These are phyloP conservation scores for Botrytis fragariae DNA, from an alignment of 2,329 filamentous ascomycete genomes.

Conservation along the genomic window DNA sequence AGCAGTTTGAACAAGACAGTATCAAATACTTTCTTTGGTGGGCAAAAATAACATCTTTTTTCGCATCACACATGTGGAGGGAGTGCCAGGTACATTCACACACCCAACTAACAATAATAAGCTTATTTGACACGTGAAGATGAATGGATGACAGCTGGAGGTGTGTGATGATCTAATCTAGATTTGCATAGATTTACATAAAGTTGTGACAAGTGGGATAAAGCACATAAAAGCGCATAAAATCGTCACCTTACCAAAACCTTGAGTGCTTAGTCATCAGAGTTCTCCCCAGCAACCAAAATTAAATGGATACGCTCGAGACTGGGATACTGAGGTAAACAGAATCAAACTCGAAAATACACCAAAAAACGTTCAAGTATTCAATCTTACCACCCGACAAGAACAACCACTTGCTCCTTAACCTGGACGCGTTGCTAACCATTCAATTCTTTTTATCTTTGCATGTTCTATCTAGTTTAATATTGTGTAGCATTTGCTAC, in stretches of 20 bases:
- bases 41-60: background rate
- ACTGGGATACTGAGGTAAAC: constrained; percentile 7
- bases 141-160: background rate
- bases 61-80: background rate
- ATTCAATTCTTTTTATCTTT: constrained; percentile 10
- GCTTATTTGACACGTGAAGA: constrained; percentile 4
- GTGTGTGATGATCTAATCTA: background rate
- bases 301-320: background rate
- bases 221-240: background rate
- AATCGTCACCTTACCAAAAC: background rate
- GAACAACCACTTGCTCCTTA: background rate
- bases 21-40: background rate
- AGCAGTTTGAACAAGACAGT: background rate
- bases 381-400: constrained; percentile 2
- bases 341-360: constrained; percentile 11
- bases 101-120: background rate
- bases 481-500: constrained; percentile 32
- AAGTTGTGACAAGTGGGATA: background rate
- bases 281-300: constrained; percentile 16
- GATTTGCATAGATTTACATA: background rate
- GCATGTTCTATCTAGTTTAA: constrained; percentile 29
- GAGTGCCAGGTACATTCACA: background rate
- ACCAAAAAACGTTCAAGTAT: background rate
- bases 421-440: background rate
- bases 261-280: constrained; percentile 2